Conservation (phyloP, 331 rosid genomes). For the Erythrophleum ivorense region DNA sequence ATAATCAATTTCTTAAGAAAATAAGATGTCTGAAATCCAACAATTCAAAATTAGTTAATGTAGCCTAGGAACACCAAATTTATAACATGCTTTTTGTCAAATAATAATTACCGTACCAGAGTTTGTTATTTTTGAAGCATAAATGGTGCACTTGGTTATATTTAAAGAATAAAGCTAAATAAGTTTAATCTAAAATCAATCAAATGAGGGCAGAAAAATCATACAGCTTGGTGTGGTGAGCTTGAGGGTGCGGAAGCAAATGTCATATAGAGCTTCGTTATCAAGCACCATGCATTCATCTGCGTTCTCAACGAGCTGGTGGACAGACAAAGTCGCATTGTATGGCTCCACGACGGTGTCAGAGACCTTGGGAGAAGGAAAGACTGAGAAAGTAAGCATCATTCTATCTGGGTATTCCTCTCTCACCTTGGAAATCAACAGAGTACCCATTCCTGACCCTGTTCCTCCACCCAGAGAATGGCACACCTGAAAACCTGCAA, state of each 20-base stretch:
- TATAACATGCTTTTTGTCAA: no score
- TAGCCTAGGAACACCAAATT: no score
- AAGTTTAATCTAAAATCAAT: no score
- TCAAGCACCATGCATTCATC: conserved; percentile 81
- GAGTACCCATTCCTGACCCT: conserved; percentile 78
- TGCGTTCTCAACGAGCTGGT: conserved; percentile 71
- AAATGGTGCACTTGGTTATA: no score
- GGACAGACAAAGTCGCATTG: conserved; percentile 75
- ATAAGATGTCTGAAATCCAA: background rate
- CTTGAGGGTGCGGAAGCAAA: conserved; percentile 76
- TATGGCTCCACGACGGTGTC: conserved; percentile 79
- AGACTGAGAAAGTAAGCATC: conserved; percentile 80
- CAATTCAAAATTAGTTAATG: background rate
- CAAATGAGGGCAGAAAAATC: conserved; percentile 17
- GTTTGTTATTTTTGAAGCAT: no score
- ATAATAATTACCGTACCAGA: no score
- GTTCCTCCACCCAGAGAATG: conserved; percentile 80
- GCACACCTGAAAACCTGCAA: conserved; percentile 69
- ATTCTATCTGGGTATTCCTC: conserved; percentile 76
- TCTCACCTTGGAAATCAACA: conserved; percentile 70
- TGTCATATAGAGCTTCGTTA: conserved; percentile 42
- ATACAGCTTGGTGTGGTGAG: conserved; percentile 78
- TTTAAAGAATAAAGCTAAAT: no score
- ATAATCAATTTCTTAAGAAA: background rate
- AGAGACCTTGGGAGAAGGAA: conserved; percentile 39